phyloP scores from a whole-genome alignment of 352 stramenopile genomes.

The Phytopythium kandeliae region DNA sequence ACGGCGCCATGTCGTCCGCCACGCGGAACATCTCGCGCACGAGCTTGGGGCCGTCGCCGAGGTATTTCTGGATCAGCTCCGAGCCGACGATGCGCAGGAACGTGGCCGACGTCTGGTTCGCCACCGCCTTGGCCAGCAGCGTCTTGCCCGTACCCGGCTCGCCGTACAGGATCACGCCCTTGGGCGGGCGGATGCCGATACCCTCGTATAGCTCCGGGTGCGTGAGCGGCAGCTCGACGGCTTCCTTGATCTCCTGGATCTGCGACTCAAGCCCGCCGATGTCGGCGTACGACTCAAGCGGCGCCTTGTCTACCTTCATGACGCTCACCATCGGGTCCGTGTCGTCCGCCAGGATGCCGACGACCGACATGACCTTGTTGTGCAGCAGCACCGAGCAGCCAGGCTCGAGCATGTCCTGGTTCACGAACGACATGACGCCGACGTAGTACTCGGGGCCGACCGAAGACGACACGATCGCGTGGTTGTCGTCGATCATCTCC shows the following conservation, averaged over 20 bases:
- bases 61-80: constrained; percentile 99
- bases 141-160: constrained; percentile 99
- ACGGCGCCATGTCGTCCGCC: constrained; percentile 97
- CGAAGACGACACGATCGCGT: constrained; percentile 98
- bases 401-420: constrained; percentile 99
- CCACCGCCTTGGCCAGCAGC: constrained; percentile 99
- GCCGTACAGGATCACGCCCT: constrained; percentile 99
- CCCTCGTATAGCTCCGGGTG: constrained; percentile 99
- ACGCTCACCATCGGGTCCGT: constrained; percentile 99
- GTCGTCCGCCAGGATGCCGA: constrained; percentile 98
- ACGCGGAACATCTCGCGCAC: constrained; percentile 99
- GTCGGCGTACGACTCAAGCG: constrained; percentile 98
- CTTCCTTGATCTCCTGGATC: constrained; percentile 94
- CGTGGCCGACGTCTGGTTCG: constrained; percentile 99
- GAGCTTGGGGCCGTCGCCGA: constrained; percentile 99
- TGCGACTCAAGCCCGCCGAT: constrained; percentile 99
- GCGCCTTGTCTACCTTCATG: constrained; percentile 99
- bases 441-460: constrained; percentile 99
- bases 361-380: constrained; percentile 99
- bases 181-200: constrained; percentile 97
- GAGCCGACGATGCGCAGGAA: constrained; percentile 99
- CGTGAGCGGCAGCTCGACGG: constrained; percentile 96
- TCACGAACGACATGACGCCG: constrained; percentile 99
- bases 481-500: constrained; percentile 99
- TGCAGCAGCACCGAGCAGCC: constrained; percentile 98